phyloP scores from a whole-genome alignment of 2,329 filamentous ascomycete species.

The Aureobasidium subglaciale region DNA sequence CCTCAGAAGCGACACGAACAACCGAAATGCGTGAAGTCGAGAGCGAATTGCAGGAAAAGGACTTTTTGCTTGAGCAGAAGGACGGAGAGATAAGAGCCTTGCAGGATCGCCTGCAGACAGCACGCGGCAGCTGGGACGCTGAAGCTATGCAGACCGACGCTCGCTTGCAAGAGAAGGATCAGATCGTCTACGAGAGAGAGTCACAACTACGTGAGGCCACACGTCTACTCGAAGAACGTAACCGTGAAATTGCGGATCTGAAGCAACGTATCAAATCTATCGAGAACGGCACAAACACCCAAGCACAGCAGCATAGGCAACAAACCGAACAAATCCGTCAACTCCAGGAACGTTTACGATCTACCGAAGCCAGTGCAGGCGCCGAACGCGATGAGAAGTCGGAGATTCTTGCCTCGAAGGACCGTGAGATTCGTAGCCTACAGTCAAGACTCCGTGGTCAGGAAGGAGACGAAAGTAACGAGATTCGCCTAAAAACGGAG shows the following conservation, averaged over 20 bases:
- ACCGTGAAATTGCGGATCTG: slow-evolving; percentile 56
- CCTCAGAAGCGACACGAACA: slow-evolving; percentile 22
- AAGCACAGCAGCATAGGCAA: slow-evolving; percentile 52
- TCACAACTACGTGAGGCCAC: slow-evolving; percentile 70
- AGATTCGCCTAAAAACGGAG: slow-evolving; percentile 27
- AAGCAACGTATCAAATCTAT: slow-evolving; percentile 25
- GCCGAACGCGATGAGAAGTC: slow-evolving; percentile 39
- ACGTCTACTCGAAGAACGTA: slow-evolving; percentile 61
- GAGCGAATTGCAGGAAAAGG: slow-evolving; percentile 56
- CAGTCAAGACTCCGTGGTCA: slow-evolving; percentile 26
- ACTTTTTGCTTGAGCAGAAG: slow-evolving; percentile 30
- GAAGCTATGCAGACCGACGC: slow-evolving; percentile 32
- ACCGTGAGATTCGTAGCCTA: slow-evolving; percentile 33
- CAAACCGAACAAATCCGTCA: slow-evolving; percentile 40
- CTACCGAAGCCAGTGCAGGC: slow-evolving; percentile 28
- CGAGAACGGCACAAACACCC: slow-evolving; percentile 24
- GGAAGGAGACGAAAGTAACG: slow-evolving; percentile 26
- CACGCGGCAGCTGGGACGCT: slow-evolving; percentile 32
- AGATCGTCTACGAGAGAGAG: slow-evolving; percentile 63
- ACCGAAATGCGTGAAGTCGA: slow-evolving; percentile 26
- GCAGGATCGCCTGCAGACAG: slow-evolving; percentile 31
- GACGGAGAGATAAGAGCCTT: slow-evolving; percentile 31
- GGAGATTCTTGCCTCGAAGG: slow-evolving; percentile 34
- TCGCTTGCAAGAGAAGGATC: slow-evolving; percentile 31
- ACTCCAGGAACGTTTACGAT: slow-evolving; percentile 43